Conservation (phyloP, 148 eudicot species). For the Simmondsia chinensis region DNA sequence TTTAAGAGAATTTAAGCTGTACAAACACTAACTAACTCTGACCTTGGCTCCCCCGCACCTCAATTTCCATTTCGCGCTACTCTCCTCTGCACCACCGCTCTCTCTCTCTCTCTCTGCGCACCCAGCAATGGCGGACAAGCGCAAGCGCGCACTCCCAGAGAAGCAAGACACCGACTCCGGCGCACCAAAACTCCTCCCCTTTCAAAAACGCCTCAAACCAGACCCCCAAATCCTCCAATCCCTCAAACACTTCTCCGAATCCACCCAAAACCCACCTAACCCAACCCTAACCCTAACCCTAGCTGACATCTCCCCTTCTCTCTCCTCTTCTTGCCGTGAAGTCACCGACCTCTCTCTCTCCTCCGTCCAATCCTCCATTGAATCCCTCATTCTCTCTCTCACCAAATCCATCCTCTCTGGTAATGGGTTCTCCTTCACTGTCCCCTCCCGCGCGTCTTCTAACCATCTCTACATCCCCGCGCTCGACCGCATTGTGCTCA, state of each 20-base stretch:
- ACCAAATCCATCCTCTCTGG: constrained; percentile 73
- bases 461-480: constrained; percentile 90
- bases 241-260: constrained; percentile 34
- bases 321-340: constrained; percentile 75
- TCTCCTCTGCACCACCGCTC: neutral
- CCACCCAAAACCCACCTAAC: constrained; percentile 18
- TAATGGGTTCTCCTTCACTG: constrained; percentile 62
- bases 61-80: neutral
- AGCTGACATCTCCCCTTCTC: constrained; percentile 39
- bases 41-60: neutral
- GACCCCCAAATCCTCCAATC: constrained; percentile 44
- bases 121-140: constrained; percentile 48
- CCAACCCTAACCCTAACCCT: constrained; percentile 38
- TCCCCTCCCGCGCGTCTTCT: constrained; percentile 76
- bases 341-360: constrained; percentile 82
- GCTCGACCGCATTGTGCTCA: constrained; percentile 85
- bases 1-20: too few species aligned
- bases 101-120: constrained; percentile 11
- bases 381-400: constrained; percentile 46
- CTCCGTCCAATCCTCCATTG: constrained; percentile 73
- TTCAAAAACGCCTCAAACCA: constrained; percentile 56
- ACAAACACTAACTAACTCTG: neutral
- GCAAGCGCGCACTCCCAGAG: constrained; percentile 54
- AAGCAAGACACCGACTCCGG: constrained; percentile 29
- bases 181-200: constrained; percentile 30